A percentile compares a stretch with the other conserved stretches of the same genome.
Evolutionary conservation across 208 protist genomes (phyloP).

Genomic region (Histomonas meleagridis): DNA sequence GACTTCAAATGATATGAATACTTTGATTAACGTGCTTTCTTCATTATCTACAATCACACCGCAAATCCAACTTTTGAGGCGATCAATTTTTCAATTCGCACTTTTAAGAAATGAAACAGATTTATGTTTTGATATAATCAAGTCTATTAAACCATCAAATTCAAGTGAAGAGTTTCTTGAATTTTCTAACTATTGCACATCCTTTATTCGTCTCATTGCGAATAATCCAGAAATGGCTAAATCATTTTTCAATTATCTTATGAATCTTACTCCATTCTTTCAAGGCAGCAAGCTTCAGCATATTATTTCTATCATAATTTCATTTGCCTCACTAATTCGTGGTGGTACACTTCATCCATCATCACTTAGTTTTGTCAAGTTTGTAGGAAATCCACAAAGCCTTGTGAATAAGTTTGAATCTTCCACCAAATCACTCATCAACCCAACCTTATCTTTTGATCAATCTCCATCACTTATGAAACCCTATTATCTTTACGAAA

Average conservation of each 20-base stretch:
- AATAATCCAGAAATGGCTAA: background rate
- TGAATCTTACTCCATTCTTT: background rate
- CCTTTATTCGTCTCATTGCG: background rate
- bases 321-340: slow-evolving; percentile 13
- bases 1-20: background rate
- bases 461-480: background rate
- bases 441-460: background rate
- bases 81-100: background rate
- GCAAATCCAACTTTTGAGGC: background rate
- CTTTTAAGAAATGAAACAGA: background rate
- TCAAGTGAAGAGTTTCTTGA: background rate
- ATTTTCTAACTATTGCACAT: background rate
- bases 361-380: background rate
- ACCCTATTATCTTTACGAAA: background rate
- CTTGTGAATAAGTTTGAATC: background rate
- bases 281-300: no score
- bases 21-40: background rate
- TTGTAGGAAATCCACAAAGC: background rate
- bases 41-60: background rate
- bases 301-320: background rate
- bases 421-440: background rate
- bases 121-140: background rate
- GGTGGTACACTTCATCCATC: background rate
- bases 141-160: background rate
- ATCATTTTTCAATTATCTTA: background rate